A percentile compares a stretch with the other conserved stretches of the same genome.
Conservation (phyloP, 345 rosid species). For the Brassica nigra region DNA sequence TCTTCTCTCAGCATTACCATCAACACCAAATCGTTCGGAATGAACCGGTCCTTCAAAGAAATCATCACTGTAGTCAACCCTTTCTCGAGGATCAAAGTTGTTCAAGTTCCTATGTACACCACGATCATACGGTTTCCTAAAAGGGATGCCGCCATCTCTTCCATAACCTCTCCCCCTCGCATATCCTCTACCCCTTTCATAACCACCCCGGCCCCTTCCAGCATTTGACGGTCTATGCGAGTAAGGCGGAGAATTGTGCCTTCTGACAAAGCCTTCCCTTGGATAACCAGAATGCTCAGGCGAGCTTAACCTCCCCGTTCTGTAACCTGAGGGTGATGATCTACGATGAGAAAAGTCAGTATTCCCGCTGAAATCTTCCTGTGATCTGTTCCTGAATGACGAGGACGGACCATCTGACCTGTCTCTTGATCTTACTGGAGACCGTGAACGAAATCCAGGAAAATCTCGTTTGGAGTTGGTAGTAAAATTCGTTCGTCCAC, state of each 20-base stretch:
- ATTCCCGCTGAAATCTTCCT: constrained; percentile 64
- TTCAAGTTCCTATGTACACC: constrained; percentile 60
- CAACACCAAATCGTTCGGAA: constrained; percentile 63
- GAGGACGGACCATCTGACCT: constrained; percentile 74
- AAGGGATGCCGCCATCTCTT: constrained; percentile 49
- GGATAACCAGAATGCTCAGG: constrained; percentile 66
- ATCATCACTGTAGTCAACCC: constrained; percentile 50
- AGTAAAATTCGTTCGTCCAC: constrained; percentile 57
- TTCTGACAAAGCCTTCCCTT: constrained; percentile 57
- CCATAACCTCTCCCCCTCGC: constrained; percentile 54
- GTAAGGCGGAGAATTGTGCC: constrained; percentile 72
- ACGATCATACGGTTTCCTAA: constrained; percentile 66
- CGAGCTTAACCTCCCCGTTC: constrained; percentile 64
- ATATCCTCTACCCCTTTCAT: constrained; percentile 42
- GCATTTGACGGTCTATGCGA: constrained; percentile 55
- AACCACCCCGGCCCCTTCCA: constrained; percentile 62
- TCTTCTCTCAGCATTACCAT: constrained; percentile 65
- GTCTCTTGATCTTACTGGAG: constrained; percentile 65
- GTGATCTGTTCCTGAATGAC: constrained; percentile 71
- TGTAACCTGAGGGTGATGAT: constrained; percentile 68
- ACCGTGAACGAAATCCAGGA: constrained; percentile 60
- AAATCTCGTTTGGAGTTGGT: constrained; percentile 52
- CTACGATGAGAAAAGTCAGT: constrained; percentile 60
- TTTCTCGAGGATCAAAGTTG: constrained; percentile 63
- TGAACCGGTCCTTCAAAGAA: constrained; percentile 58